Evolutionary conservation across 371 early-diverging fungal species (phyloP), one percentile per base, ranked within the genome.

Genomic region (Mortierella sp.): DNA sequence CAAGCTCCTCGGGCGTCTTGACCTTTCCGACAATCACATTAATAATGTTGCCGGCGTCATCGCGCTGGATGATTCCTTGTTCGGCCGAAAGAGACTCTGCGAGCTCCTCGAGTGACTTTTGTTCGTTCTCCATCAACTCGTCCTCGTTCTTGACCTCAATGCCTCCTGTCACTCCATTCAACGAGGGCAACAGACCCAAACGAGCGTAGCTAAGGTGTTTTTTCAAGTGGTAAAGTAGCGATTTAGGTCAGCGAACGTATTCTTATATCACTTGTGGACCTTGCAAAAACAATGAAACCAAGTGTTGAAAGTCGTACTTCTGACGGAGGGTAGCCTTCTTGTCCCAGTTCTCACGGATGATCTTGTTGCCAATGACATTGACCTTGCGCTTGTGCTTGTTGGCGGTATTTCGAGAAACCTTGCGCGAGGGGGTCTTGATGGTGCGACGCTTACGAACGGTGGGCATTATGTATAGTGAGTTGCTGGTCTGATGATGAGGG

Each of bases 101-200:
- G 53, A 86, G 71, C 69, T 90, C 89, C n/a, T 83, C 87, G 50
- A 88, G 77, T 10, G 78, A 75, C 69, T 72, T 88, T 61, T 89
- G 86, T 34, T 89, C 90, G 46, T 82, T 87, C 19, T 80, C 83
- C 76, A 76, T 77, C 13, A 86, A 69, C 26, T 88, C 88, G 5
- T 73, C 77, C 14, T 80, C 81, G 72, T 76, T 72, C 71, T 78
- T 88, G 77, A 84, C 73, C 80, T 88, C 79, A 72, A 77, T 71
- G 44, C 96, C 96, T 70, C 97, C 97, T 6, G 93, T 88, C 11
- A 90, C 87, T 8, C 96, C 97, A 87, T 97, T 97, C 73, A 98
- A 83, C 5, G 91, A 86, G 0, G 96, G 90, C 55, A 95, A 84
- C 24, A 98, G 90, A 24, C 98, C 98, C 46, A 96, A 82, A 48